Evolutionary conservation across 768 basidiomycete species (phyloP), one percentile per base, ranked within the genome.

Genomic region (Boletus reticuloceps): DNA sequence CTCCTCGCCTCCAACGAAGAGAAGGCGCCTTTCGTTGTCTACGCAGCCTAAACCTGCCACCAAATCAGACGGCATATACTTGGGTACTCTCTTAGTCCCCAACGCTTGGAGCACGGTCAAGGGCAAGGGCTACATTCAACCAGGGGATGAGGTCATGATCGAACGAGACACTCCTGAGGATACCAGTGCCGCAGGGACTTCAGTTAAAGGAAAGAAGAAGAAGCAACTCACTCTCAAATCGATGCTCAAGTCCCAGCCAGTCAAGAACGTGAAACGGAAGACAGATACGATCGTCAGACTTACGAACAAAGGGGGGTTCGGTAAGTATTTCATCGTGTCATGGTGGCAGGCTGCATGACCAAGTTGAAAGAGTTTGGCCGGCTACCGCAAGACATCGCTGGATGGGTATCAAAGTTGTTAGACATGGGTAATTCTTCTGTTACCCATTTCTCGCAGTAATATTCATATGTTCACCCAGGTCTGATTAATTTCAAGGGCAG

Each of bases 101-200:
- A 86, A 88, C 62, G 89, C 88, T 11, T 91, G 88, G 88, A 89
- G 87, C 58, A 91, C 85, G 39, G 86, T 81, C 14, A 86, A 81
- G 47, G 89, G 89, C 2, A 82, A 78, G 61, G 85, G 86, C 5
- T 89, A 90, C 56, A 75, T 89, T 37, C 83, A 83, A 56, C 56
- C 72, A 20, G 81, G 82, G n/a, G 89, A 91, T n/a, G 65, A 76
- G 22, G 71, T 91, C 22, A 62, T 65, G 45, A 73, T 90, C 11
- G 79, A 82, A 61, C 78, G 87, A 42, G 86, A 90, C 43, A 70
- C 65, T 37, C 69, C 69, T 10, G 73, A 78, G 4, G 75, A 75
- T 20, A 42, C 55, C 31, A 47, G 22, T 42, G 43, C 29, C 31
- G 42, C 64, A 14, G 65, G 60, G 53, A 71, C 63, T 32, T 58